Percentiles rank a stretch among this genome's conserved stretches.
phyloP scores from a whole-genome alignment of 768 basidiomycete species.

The Clavaria fumosa region DNA sequence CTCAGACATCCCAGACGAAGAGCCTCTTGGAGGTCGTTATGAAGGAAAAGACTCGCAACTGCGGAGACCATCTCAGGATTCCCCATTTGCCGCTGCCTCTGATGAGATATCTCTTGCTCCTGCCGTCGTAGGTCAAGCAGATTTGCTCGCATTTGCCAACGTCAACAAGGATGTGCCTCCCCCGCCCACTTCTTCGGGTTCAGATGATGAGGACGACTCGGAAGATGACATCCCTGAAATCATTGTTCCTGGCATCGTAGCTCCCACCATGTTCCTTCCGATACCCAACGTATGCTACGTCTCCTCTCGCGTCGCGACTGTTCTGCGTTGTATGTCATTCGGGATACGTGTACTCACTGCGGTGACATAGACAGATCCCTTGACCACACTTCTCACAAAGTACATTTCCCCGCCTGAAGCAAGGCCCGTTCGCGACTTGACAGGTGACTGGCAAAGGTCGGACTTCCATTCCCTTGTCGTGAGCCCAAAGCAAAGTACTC shows the following conservation, averaged over 20 bases:
- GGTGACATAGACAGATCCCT: conserved; percentile 66
- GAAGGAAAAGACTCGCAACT: conserved; percentile 22
- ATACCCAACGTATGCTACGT: conserved; percentile 70
- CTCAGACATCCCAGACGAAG: conserved; percentile 23
- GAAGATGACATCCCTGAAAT: conserved; percentile 40
- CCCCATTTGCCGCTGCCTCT: conserved; percentile 22
- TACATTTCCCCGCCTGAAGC: conserved; percentile 65
- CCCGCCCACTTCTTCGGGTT: conserved; percentile 19
- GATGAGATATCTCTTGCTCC: conserved; percentile 24
- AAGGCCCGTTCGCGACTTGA: conserved; percentile 56
- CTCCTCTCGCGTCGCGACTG: conserved; percentile 28
- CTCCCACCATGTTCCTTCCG: conserved; percentile 75
- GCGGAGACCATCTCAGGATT: conserved; percentile 11
- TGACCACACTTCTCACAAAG: conserved; percentile 70
- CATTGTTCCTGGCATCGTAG: conserved; percentile 51
- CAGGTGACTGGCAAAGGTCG: conserved; percentile 54
- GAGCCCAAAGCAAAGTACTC: conserved; percentile 20
- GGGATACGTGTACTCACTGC: conserved; percentile 25
- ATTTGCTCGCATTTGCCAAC: conserved; percentile 21
- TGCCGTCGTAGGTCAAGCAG: conserved; percentile 9
- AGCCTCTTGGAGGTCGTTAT: conserved; percentile 11
- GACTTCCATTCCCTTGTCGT: conserved; percentile 75
- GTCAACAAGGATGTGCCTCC: conserved; percentile 43
- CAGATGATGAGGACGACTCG: conserved; percentile 26
- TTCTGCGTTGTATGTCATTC: conserved; percentile 41